A percentile compares a stretch with the other conserved stretches of the same genome.
These are phyloP conservation scores for Solanum bulbocastanum DNA, from an alignment of 257 asterid species.

Conservation along the genomic window DNA sequence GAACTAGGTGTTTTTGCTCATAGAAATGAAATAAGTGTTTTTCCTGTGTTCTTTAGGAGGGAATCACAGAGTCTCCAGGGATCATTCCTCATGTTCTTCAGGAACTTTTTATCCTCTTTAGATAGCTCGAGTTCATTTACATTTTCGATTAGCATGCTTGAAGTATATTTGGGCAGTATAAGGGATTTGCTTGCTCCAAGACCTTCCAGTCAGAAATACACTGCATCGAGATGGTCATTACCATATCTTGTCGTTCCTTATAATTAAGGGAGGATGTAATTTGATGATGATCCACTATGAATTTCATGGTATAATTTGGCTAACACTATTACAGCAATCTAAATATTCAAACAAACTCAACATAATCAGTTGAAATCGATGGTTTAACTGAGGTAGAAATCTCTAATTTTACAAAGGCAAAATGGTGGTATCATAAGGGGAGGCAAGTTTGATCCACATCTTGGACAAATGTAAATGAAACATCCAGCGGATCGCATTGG, in stretches of 20 bases:
- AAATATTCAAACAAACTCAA: conserved; percentile 29
- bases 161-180: conserved; percentile 33
- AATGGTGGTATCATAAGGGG: conserved; percentile 36
- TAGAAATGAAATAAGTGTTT: not conserved
- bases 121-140: conserved; percentile 13
- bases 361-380: conserved; percentile 34
- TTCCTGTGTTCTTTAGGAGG: conserved; percentile 15
- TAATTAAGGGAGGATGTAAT: not conserved
- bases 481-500: conserved; percentile 44
- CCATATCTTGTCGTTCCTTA: not conserved
- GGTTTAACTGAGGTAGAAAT: conserved; percentile 31
- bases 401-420: conserved; percentile 28
- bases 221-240: conserved; percentile 26
- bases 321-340: conserved; percentile 25
- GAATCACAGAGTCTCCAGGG: conserved; percentile 22
- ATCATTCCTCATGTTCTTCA: conserved; percentile 30
- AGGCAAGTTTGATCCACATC: conserved; percentile 32
- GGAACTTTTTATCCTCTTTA: conserved; percentile 20
- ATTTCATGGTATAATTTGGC: conserved; percentile 1
- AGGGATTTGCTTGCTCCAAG: conserved; percentile 34
- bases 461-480: conserved; percentile 31
- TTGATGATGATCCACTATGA: not conserved
- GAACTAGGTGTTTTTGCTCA: not conserved
- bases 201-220: conserved; percentile 12
- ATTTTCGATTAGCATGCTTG: conserved; percentile 37